Percentiles rank a stretch among this genome's conserved stretches.
Evolutionary conservation across 768 basidiomycete species (phyloP).

Genomic region (Coprinellus micaceus): DNA sequence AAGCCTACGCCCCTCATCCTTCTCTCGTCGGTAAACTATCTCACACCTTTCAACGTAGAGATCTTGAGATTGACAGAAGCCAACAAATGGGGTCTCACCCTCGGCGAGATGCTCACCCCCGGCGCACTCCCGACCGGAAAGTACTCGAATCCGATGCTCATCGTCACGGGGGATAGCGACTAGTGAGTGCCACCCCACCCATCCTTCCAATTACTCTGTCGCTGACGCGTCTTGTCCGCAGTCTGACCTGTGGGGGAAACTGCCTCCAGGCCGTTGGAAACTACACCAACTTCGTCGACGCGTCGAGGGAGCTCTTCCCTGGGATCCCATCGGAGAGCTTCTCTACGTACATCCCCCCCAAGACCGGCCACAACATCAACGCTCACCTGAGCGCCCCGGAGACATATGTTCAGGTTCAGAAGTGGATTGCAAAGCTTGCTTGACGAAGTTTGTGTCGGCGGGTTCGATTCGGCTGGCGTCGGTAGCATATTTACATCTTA

Average conservation of each 20-base stretch:
- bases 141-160: background rate
- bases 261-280: background rate
- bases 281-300: background rate
- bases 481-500: too few species aligned
- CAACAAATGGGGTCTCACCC: background rate
- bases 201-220: background rate
- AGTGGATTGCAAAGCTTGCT: slow-evolving; percentile 5
- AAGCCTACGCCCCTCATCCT: background rate
- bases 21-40: background rate
- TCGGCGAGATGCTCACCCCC: background rate
- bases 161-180: background rate
- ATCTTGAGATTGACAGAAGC: background rate
- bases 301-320: slow-evolving; percentile 39
- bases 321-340: slow-evolving; percentile 40
- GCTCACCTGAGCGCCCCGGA: background rate
- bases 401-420: background rate
- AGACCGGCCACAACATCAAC: background rate
- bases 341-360: slow-evolving; percentile 24
- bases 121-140: background rate
- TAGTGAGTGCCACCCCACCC: background rate
- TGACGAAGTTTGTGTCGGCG: too few species aligned
- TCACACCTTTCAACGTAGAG: background rate
- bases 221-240: background rate
- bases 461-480: too few species aligned
- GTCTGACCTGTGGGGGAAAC: background rate